Evolutionary conservation across 805 yeast species (phyloP).

Genomic region (Kodamaea neixiangensis): DNA sequence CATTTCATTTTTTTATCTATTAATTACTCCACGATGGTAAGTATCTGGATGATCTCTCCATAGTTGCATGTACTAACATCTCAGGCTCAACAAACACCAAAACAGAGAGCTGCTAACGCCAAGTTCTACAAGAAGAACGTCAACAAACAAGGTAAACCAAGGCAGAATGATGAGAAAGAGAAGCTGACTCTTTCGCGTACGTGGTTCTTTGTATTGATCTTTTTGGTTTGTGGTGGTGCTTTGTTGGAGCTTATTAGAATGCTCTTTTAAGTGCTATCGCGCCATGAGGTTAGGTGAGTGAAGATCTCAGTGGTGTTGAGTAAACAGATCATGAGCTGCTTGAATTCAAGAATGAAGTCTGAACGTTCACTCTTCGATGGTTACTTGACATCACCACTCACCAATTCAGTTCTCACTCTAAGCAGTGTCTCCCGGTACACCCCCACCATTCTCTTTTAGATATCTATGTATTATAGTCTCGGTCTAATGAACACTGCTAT

Average conservation of each 20-base stretch:
- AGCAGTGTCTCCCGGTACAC: too few species aligned
- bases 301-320: too few species aligned
- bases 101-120: conserved; percentile 83
- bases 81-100: conserved; percentile 78
- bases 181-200: conserved; percentile 58
- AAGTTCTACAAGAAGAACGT: conserved; percentile 76
- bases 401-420: too few species aligned
- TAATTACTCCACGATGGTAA: conserved; percentile 12
- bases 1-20: background rate
- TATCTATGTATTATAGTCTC: too few species aligned
- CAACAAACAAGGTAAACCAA: conserved; percentile 74
- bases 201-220: conserved; percentile 64
- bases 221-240: conserved; percentile 82
- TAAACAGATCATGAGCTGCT: too few species aligned
- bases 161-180: conserved; percentile 35
- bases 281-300: too few species aligned
- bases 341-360: too few species aligned
- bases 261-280: conserved; percentile 38
- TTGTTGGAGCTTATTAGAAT: conserved; percentile 64
- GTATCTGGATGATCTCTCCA: background rate
- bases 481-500: too few species aligned
- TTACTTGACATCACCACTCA: too few species aligned
- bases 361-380: too few species aligned
- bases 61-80: background rate
- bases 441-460: too few species aligned